Base-by-base conservation (phyloP, 2,329 filamentous ascomycete genomes). In the Xylaria polymorpha region DNA sequence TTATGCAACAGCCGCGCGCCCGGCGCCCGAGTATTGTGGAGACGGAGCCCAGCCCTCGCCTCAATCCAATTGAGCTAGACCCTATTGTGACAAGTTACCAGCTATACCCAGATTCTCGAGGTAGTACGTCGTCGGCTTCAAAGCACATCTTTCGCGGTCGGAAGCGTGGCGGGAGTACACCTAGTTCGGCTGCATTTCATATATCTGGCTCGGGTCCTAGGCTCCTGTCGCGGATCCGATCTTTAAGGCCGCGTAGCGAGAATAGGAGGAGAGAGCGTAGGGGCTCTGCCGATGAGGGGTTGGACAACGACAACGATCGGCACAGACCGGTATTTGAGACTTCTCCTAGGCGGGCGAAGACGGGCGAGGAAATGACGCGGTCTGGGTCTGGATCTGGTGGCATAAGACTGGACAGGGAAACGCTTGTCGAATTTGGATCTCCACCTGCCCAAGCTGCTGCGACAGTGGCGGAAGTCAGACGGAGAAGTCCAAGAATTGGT, bases 21-120 rank as follows among this genome's bases (percentile, higher is more conserved):
- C 76, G 78, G 22, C 76, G 77, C 3, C 78, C 81, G 1, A 83
- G 82, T 32, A 71, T 83, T n/a, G 80, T 83, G 8, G 80, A 83
- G 67, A 84, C 83, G 1, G 83, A 84, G 67, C 83, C 83, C 0
- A 83, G 81, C 9, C 82, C 83, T 0, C 76, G 78, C 3, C 73
- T 81, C 10, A 61, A 62, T 4, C 66, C 68, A 0, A 61, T 74
- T 29, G 75, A 73, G 20, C 46, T 72, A 18, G 77, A 78, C 4
- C 58, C 74, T 9, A 63, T 76, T 2, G 59, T 74, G 41, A 77
- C 77, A 2, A 78, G 77, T 66, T 79, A 79, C 67, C 73, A 73
- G 25, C 69, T 79, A 8, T 77, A 78, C 43, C 69, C 61, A 35
- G 66, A 63, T 32, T 10, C 41, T 41, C 55, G 58, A 35, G 29